These are phyloP conservation scores for Coemansia sp. DNA, from an alignment of 192 early-diverging fungal genomes.

Conservation along the genomic window DNA sequence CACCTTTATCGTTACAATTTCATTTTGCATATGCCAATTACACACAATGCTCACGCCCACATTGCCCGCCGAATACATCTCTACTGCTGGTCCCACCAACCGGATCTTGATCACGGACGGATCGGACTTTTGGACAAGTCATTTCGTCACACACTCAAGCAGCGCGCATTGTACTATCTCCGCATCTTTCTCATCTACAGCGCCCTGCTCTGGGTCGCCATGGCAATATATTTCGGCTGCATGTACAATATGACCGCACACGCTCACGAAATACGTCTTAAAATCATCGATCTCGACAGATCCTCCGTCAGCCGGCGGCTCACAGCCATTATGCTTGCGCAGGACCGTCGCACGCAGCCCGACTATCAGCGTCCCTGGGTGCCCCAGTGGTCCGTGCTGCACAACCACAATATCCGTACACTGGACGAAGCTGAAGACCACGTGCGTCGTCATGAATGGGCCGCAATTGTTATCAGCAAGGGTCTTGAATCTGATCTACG, in stretches of 20 bases:
- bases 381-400: background rate
- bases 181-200: constrained; percentile 14
- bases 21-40: too few relatives aligned
- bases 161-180: constrained; percentile 2
- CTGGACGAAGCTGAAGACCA: background rate
- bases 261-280: background rate
- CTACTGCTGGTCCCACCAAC: constrained; percentile 1
- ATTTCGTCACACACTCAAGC: background rate
- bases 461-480: constrained; percentile 13
- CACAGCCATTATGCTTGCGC: background rate
- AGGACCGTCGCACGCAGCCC: background rate
- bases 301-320: background rate
- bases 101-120: constrained; percentile 10
- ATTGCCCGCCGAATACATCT: background rate
- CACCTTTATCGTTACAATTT: too few relatives aligned
- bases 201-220: constrained; percentile 1
- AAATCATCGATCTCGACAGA: constrained; percentile 12
- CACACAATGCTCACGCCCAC: too few relatives aligned
- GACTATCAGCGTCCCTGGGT: constrained; percentile 2
- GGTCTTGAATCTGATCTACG: background rate
- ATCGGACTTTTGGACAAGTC: background rate
- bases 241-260: background rate
- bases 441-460: constrained; percentile 17
- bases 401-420: background rate
- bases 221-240: constrained; percentile 4